Percentiles rank a stretch among this genome's conserved stretches.
phyloP scores from a whole-genome alignment of 129 eudicot species.

The Artemisia annua region DNA sequence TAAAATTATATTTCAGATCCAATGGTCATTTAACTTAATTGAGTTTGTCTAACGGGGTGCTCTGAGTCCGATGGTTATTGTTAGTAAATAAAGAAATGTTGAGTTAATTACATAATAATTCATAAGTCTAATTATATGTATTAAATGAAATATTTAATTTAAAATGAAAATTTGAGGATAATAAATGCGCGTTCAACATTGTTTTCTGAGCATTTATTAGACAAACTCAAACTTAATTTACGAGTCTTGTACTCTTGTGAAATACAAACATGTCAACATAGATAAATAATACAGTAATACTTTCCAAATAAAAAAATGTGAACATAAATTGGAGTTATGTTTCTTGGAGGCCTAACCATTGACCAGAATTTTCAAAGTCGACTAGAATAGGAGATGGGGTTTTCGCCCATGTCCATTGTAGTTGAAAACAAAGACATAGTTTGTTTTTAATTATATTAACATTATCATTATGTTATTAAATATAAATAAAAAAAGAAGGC shows the following conservation, averaged over 20 bases:
- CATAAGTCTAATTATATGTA: too few species aligned
- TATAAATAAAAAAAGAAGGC: neutral
- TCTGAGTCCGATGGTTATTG: too few species aligned
- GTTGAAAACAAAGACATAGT: constrained; percentile 18
- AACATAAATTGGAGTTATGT: constrained; percentile 7
- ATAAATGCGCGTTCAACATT: neutral
- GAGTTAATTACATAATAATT: too few species aligned
- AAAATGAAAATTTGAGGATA: neutral
- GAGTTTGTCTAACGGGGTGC: too few species aligned
- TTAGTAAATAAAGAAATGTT: too few species aligned
- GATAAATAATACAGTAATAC: neutral
- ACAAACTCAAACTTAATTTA: too few species aligned
- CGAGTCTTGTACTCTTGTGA: too few species aligned
- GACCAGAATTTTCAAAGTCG: constrained; percentile 26
- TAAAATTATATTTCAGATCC: too few species aligned
- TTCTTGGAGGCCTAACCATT: constrained; percentile 25
- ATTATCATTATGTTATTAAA: neutral
- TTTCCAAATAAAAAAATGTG: neutral
- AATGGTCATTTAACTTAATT: too few species aligned
- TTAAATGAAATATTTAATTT: neutral
- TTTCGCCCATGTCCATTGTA: neutral
- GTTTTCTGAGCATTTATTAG: neutral
- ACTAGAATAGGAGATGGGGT: constrained; percentile 6
- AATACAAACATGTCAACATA: too few species aligned
- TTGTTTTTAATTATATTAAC: neutral